Evolutionary conservation across 106 monocot genomes (phyloP).

Genomic region (Dendrobium huoshanense): DNA sequence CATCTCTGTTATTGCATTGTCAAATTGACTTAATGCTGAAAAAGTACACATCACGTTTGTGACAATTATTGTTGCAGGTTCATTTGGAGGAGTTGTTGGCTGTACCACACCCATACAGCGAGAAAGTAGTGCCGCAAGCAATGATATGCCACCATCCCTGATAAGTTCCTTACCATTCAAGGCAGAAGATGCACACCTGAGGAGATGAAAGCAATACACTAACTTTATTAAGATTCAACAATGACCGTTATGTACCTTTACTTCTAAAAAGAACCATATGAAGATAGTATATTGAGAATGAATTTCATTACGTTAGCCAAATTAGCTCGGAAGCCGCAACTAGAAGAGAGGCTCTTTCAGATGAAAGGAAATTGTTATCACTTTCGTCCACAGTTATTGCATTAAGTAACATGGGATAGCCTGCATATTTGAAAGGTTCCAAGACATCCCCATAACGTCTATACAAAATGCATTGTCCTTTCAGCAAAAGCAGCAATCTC

Average conservation of each 20-base stretch:
- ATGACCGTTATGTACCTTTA: neutral
- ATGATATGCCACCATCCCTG: conserved; percentile 90
- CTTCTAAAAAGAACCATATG: neutral
- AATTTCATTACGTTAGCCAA: conserved; percentile 81
- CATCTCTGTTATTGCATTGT: conserved; percentile 80
- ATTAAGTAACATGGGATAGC: conserved; percentile 97
- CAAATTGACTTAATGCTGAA: conserved; percentile 89
- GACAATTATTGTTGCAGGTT: conserved; percentile 86
- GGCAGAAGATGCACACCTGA: conserved; percentile 90
- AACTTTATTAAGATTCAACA: conserved; percentile 4
- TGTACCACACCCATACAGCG: conserved; percentile 94
- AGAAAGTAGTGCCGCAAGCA: conserved; percentile 84
- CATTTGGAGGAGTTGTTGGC: conserved; percentile 88
- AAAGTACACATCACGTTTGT: conserved; percentile 90
- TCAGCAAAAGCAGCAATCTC: conserved; percentile 87
- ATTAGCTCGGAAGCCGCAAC: conserved; percentile 91
- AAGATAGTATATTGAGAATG: neutral
- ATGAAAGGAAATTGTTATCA: conserved; percentile 94
- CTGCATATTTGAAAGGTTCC: conserved; percentile 99
- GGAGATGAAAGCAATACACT: conserved; percentile 6
- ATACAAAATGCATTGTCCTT: conserved; percentile 92
- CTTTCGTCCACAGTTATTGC: conserved; percentile 89
- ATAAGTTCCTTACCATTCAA: conserved; percentile 97
- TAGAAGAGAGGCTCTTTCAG: conserved; percentile 86
- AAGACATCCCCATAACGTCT: conserved; percentile 84